Base-by-base conservation (phyloP, 2,329 filamentous ascomycete genomes). In the Claviceps purpurea region DNA sequence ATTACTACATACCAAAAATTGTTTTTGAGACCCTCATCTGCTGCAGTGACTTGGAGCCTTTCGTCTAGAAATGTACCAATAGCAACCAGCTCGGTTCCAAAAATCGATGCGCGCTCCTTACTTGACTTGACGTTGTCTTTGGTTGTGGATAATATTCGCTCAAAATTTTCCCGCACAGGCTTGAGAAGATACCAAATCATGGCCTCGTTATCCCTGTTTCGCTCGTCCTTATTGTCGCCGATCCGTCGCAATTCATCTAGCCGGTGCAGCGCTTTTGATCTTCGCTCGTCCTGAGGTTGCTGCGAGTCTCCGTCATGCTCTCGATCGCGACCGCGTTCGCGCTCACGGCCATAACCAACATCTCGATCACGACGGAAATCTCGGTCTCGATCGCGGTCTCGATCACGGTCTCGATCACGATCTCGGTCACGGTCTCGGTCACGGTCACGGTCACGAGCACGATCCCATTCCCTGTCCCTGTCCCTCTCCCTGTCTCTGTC, bases 61-160 rank as follows among this genome's bases (percentile, higher is more conserved):
- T 68, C 68, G 49, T 77, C 74, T 55, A 84, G 76, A 59, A 82
- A 83, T 52, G 77, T 75, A 50, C 82, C 82, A 63, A 85, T 81
- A 4, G 73, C 73, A 43, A 82, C 70, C 40, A 85, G 67, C 60
- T 83, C 77, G 30, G 71, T 69, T 58, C 81, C 82, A 61, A 84
- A 77, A 44, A 82, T 74, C 59, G 72, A 75, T 22, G 82, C 76
- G 45, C 82, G 74, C 50, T 78, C 74, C 57, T 82, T 81, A 59
- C 78, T 77, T 30, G 76, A 79, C 51, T 79, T 79, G 55, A 82
- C 77, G 49, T 76, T 76, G 57, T 81, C 79, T 57, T 77, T 78
- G 2, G 78, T 84, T 4, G 81, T 81, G 50, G 74, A 76, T 51
- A 77, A 70, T 51, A 85, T 77, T 30, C 70, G 73, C 56, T 77